A percentile compares a stretch with the other conserved stretches of the same genome.
Evolutionary conservation across 2,329 filamentous ascomycete genomes (phyloP).

Genomic region (Mycosphaerella arachidis): DNA sequence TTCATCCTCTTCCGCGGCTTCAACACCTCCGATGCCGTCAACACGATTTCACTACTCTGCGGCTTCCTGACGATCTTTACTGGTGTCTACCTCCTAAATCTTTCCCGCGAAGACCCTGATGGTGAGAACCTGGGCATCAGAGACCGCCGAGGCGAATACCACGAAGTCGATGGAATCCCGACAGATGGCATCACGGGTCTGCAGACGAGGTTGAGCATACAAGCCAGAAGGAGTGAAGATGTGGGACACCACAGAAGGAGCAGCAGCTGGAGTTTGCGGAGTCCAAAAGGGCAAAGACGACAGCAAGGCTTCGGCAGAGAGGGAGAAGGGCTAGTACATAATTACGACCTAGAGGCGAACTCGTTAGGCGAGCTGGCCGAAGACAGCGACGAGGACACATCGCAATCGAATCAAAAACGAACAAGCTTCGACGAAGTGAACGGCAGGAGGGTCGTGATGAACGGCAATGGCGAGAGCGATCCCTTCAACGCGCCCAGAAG

Average conservation of each 20-base stretch:
- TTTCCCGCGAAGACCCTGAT: conserved; percentile 88
- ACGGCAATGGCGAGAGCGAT: conserved; percentile 14
- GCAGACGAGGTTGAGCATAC: conserved; percentile 90
- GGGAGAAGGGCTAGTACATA: conserved; percentile 66
- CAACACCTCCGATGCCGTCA: conserved; percentile 87
- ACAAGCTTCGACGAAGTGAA: conserved; percentile 33
- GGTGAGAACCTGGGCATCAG: conserved; percentile 60
- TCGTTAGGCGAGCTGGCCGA: conserved; percentile 69
- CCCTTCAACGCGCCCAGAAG: conserved; percentile 10
- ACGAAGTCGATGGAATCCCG: conserved; percentile 69
- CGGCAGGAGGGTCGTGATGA: conserved; percentile 12
- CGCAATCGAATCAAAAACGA: conserved; percentile 26
- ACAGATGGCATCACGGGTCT: conserved; percentile 87
- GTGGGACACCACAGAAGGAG: conserved; percentile 55
- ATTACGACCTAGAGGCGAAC: conserved; percentile 79
- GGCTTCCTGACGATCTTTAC: conserved; percentile 94
- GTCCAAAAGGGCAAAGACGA: conserved; percentile 14
- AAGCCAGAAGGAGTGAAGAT: conserved; percentile 68
- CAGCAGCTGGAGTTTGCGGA: conserved; percentile 42
- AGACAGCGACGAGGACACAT: conserved; percentile 62
- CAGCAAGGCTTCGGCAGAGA: conserved; percentile 3
- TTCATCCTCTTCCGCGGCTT: conserved; percentile 96
- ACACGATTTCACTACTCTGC: conserved; percentile 85
- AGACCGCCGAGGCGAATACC: conserved; percentile 33
- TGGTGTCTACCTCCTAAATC: conserved; percentile 90